A percentile compares a stretch with the other conserved stretches of the same genome.
These are phyloP conservation scores for Solanum acaule DNA, from an alignment of 257 asterid species.

Conservation along the genomic window DNA sequence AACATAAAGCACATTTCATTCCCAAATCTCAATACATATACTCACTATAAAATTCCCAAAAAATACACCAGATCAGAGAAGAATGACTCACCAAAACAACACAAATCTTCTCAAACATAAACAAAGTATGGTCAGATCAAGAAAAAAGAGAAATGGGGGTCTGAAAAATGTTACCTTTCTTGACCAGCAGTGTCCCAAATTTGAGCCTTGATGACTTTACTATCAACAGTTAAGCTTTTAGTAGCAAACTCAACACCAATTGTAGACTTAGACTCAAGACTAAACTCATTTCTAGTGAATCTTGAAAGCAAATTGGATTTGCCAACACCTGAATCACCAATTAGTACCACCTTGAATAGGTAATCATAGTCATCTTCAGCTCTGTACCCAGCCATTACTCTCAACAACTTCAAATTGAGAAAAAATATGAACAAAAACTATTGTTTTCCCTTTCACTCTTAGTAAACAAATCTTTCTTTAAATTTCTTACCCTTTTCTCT, in stretches of 20 bases:
- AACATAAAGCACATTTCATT: neutral
- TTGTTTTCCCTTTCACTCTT: neutral
- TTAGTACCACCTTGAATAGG: slow-evolving; percentile 73
- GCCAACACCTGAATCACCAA: slow-evolving; percentile 87
- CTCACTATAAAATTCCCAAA: neutral
- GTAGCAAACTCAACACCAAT: slow-evolving; percentile 93
- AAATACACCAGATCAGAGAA: neutral
- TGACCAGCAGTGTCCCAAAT: slow-evolving; percentile 97
- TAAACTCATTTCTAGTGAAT: slow-evolving; percentile 82
- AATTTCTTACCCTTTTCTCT: neutral
- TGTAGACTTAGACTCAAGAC: slow-evolving; percentile 81
- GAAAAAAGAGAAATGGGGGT: neutral
- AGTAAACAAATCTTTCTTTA: neutral
- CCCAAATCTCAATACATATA: neutral
- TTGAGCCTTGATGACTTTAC: slow-evolving; percentile 82
- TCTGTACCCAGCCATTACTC: slow-evolving; percentile 61
- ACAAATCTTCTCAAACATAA: neutral
- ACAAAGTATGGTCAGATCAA: neutral
- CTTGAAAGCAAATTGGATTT: slow-evolving; percentile 81
- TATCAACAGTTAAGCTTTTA: slow-evolving; percentile 68
- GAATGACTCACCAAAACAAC: neutral
- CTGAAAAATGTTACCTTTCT: slow-evolving; percentile 28
- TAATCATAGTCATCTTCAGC: slow-evolving; percentile 89
- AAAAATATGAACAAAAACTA: neutral
- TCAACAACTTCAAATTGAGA: neutral